Percentiles rank a stretch among this genome's conserved stretches.
These are phyloP conservation scores for Microascus cirrosus DNA, from an alignment of 2,329 filamentous ascomycete genomes.

Conservation along the genomic window DNA sequence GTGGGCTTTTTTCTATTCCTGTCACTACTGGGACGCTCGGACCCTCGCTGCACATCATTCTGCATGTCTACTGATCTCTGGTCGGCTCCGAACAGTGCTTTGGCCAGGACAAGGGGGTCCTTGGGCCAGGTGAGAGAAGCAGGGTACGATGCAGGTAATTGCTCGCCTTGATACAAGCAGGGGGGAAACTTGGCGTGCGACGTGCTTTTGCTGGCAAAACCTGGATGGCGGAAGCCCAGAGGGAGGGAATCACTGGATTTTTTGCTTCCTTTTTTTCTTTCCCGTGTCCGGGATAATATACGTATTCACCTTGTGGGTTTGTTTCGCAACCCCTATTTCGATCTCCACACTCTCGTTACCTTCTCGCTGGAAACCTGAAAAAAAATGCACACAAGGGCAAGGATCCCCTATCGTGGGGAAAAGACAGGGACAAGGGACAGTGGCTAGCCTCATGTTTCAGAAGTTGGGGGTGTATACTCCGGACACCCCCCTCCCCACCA, in stretches of 20 bases:
- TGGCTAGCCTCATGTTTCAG: not conserved
- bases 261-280: too few relatives aligned
- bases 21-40: not conserved
- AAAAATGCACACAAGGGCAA: not conserved
- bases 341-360: not conserved
- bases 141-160: not conserved
- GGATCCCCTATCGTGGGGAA: not conserved
- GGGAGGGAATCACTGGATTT: too few relatives aligned
- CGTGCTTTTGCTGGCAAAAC: too few relatives aligned
- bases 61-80: constrained; percentile 1
- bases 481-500: not conserved
- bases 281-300: not conserved
- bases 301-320: not conserved
- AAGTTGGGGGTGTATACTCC: not conserved
- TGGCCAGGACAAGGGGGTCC: not conserved
- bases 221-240: too few relatives aligned
- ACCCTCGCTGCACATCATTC: constrained; percentile 6
- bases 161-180: not conserved
- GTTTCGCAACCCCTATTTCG: not conserved
- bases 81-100: not conserved
- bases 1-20: not conserved
- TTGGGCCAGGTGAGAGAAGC: not conserved
- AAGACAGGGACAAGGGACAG: not conserved
- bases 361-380: not conserved
- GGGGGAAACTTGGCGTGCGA: not conserved